Conservation (phyloP, 371 early-diverging fungal species). For the Mortierella sp. region DNA sequence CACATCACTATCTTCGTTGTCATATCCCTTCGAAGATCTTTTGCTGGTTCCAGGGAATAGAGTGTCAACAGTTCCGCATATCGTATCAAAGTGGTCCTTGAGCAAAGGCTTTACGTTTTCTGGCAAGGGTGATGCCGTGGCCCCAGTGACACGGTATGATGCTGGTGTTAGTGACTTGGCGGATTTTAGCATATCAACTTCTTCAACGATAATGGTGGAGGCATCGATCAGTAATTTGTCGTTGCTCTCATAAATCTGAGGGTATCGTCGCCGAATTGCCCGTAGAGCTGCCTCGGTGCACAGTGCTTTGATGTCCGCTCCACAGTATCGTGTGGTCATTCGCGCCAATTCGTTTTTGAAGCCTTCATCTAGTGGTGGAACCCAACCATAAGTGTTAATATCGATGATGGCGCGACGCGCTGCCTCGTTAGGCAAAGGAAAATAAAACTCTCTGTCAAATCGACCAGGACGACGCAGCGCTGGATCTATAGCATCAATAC, state of each 20-base stretch:
- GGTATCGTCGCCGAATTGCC: conserved; percentile 73
- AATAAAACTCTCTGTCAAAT: conserved; percentile 77
- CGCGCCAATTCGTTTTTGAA: conserved; percentile 57
- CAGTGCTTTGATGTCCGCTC: conserved; percentile 75
- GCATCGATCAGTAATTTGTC: conserved; percentile 63
- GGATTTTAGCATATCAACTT: conserved; percentile 65
- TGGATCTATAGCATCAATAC: conserved; percentile 71
- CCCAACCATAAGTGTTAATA: conserved; percentile 59
- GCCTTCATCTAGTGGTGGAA: conserved; percentile 44
- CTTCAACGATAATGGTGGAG: conserved; percentile 58
- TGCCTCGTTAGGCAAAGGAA: conserved; percentile 65
- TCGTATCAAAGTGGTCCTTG: conserved; percentile 15
- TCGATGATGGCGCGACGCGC: conserved; percentile 62
- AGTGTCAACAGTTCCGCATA: conserved; percentile 24
- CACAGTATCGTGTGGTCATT: conserved; percentile 64
- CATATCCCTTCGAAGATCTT: conserved; percentile 11
- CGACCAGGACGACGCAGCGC: conserved; percentile 79
- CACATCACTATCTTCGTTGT: conserved; percentile 28
- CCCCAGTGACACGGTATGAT: conserved; percentile 57
- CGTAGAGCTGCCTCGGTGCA: conserved; percentile 84
- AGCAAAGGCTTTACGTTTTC: conserved; percentile 56
- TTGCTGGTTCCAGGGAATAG: conserved; percentile 27
- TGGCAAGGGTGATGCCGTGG: conserved; percentile 61
- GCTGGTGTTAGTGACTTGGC: conserved; percentile 64
- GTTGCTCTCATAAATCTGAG: conserved; percentile 71